Conservation (phyloP, 176 grass and related monocot genomes). For the Eleusine indica region DNA sequence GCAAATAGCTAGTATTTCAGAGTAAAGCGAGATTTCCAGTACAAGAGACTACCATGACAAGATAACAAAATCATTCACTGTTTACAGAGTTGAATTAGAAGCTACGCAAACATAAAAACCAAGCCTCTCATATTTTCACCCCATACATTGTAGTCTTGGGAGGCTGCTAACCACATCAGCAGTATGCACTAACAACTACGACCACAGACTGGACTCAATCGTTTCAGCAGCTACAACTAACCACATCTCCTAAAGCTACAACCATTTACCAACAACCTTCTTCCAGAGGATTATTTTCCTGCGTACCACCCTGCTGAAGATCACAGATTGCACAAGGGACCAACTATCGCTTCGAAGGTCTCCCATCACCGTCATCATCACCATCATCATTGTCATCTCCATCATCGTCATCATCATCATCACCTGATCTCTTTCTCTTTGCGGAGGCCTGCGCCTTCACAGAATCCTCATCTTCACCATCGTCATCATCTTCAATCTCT, state of each 20-base stretch:
- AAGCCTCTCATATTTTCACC: constrained; percentile 22
- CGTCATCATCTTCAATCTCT: constrained; percentile 43
- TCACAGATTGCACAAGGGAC: not conserved
- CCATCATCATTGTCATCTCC: not conserved
- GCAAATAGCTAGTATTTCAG: not conserved
- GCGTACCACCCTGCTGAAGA: constrained; percentile 12
- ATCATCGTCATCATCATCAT: not conserved
- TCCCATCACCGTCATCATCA: not conserved
- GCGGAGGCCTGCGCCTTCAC: constrained; percentile 47
- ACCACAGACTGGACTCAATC: constrained; percentile 13
- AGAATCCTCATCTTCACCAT: constrained; percentile 30
- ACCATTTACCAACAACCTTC: constrained; percentile 50
- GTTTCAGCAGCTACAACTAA: constrained; percentile 43
- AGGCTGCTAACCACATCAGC: constrained; percentile 46
- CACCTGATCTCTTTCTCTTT: constrained; percentile 54
- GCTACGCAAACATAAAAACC: constrained; percentile 43
- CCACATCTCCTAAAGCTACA: constrained; percentile 53
- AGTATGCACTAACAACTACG: constrained; percentile 52
- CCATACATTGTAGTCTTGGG: not conserved
- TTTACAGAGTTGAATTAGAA: constrained; percentile 32
- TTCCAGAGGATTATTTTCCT: constrained; percentile 33
- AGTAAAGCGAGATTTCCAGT: not conserved
- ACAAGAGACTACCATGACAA: not conserved
- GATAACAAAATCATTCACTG: constrained; percentile 26
- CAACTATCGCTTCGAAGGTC: constrained; percentile 50